A percentile compares a stretch with the other conserved stretches of the same genome.
phyloP scores from a whole-genome alignment of 495 filamentous ascomycete genomes.

The Hypoxylon trugodes region DNA sequence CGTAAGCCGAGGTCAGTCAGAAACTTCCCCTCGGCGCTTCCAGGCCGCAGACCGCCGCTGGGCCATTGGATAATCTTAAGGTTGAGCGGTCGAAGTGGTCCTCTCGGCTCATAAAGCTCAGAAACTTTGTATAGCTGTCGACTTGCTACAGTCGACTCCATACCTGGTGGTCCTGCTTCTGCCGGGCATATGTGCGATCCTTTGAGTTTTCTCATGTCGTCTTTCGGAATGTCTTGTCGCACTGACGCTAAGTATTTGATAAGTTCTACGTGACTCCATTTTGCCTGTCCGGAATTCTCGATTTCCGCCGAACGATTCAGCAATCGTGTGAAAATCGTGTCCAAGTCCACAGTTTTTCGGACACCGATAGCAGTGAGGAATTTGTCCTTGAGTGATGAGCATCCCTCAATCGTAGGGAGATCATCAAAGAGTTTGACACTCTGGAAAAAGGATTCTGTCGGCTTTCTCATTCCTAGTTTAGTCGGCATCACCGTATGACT shows the following conservation, averaged over 20 bases:
- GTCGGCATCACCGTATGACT: conserved; percentile 85
- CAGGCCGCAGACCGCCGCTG: conserved; percentile 66
- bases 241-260: conserved; percentile 94
- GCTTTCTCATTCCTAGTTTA: conserved; percentile 87
- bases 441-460: conserved; percentile 89
- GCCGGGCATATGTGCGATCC: conserved; percentile 82
- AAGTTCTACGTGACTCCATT: conserved; percentile 93
- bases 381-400: conserved; percentile 86
- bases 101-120: conserved; percentile 86
- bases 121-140: conserved; percentile 75
- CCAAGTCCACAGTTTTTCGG: conserved; percentile 87
- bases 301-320: conserved; percentile 63
- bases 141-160: conserved; percentile 52
- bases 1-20: conserved; percentile 74
- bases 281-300: conserved; percentile 54
- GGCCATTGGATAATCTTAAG: conserved; percentile 87
- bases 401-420: conserved; percentile 78
- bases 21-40: conserved; percentile 76
- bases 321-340: conserved; percentile 89
- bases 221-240: conserved; percentile 83
- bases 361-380: conserved; percentile 83
- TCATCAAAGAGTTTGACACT: conserved; percentile 94
- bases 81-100: conserved; percentile 69
- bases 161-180: conserved; percentile 64
- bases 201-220: conserved; percentile 81